phyloP scores from a whole-genome alignment of 805 yeast species.

The Millerozyma miso region DNA sequence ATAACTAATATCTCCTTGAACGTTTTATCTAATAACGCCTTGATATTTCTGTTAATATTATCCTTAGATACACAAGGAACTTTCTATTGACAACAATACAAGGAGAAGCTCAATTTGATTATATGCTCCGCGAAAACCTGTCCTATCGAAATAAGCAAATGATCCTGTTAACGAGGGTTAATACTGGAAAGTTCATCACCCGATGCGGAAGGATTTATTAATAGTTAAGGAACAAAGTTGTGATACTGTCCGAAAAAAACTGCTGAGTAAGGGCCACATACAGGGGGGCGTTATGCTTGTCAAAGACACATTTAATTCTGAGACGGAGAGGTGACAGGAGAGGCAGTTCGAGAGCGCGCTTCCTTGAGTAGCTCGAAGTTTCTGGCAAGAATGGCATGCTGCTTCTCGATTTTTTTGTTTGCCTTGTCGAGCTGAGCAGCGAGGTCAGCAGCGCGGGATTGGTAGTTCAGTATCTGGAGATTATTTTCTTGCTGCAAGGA shows the following conservation, averaged over 20 bases:
- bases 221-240: not conserved
- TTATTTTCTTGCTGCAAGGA: not conserved
- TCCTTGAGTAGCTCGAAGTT: slow-evolving; percentile 6
- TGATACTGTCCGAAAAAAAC: not conserved
- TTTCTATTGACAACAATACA: not conserved
- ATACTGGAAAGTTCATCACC: not conserved
- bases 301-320: not conserved
- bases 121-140: not conserved
- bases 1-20: not conserved
- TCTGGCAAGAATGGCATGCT: slow-evolving; percentile 4
- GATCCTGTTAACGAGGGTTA: not conserved
- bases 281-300: not conserved
- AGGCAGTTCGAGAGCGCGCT: slow-evolving; percentile 1
- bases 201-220: not conserved
- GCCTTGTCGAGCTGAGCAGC: slow-evolving; percentile 1
- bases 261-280: not conserved
- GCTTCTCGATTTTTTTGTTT: slow-evolving; percentile 6
- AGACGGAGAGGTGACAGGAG: slow-evolving; percentile 1
- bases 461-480: not conserved
- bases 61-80: not conserved
- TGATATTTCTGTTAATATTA: not conserved
- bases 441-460: not conserved
- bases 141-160: not conserved
- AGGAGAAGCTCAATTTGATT: not conserved
- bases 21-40: not conserved